Base-by-base conservation (phyloP, 225 moss, liverwort and hornwort species). In the Asterella californica region DNA sequence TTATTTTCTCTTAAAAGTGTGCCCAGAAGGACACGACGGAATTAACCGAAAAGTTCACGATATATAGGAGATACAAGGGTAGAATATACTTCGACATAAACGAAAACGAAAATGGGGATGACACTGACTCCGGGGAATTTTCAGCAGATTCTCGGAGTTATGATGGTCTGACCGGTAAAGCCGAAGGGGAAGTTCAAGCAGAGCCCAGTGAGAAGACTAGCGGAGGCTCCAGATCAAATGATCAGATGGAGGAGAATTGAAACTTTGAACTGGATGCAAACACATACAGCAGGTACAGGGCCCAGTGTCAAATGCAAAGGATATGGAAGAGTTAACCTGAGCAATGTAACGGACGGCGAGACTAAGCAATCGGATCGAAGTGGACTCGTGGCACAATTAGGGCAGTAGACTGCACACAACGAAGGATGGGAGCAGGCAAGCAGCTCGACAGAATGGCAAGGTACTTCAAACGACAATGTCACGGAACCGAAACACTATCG, bases 1-100 rank as follows among this genome's bases (percentile, higher is more conserved):
- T 76, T 63, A 46, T 60, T 76, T 76, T 76, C 76, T 45, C 61
- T 76, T 36, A 15, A 15, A 27, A 76, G 54, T 55, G 60, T 27
- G 38, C n/a, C 74, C 42, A 19, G 14, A 10, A 29, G 36, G 38
- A 37, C 17, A 25, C 38, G 45, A 61, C 61, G 42, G 76, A 76
- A 45, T 76, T 62, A 75, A 54, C 19, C 54, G 53, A 75, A 55
- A 53, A 75, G 75, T 75, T 48, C 27, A 72, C 19, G 14, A 55
- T 12, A 54, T 15, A 55, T 19, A 45, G 45, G 25, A 62, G 37
- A 76, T 19, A 50, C 45, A 30, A 76, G 48, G 46, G 37, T 57
- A 48, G 59, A 59, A 29, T 60, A 76, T 24, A 22, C 29, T 60
- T 76, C 59, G 15, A 37, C 5, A 10, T 24, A 48, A 4, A 10